A percentile compares a stretch with the other conserved stretches of the same genome.
These are phyloP conservation scores for Hypoxylon fuscum DNA, from an alignment of 495 filamentous ascomycete species.

Conservation along the genomic window DNA sequence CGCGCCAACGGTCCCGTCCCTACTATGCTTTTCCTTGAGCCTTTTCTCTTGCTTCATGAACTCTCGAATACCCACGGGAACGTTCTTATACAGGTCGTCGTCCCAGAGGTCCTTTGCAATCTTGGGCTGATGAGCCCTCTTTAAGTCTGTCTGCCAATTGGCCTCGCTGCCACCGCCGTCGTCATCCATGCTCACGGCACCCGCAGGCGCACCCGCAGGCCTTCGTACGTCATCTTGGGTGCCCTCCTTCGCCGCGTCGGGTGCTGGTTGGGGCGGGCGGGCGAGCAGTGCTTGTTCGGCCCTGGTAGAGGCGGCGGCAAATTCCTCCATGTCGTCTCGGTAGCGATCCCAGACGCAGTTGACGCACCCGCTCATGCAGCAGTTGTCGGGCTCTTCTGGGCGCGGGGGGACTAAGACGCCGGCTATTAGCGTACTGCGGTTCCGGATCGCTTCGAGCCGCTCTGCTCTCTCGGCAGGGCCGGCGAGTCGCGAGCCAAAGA, in stretches of 20 bases:
- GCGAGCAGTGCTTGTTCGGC: constrained; percentile 58
- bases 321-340: constrained; percentile 89
- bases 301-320: constrained; percentile 68
- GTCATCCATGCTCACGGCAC: constrained; percentile 74
- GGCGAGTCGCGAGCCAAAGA: constrained; percentile 80
- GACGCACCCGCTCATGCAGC: constrained; percentile 98
- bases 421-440: constrained; percentile 67
- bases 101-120: constrained; percentile 57
- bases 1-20: constrained; percentile 53
- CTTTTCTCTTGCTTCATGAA: constrained; percentile 98
- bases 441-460: constrained; percentile 66
- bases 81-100: constrained; percentile 76
- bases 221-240: neutral
- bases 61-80: constrained; percentile 93
- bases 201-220: constrained; percentile 32
- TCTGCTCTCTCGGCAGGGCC: constrained; percentile 70
- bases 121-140: constrained; percentile 37
- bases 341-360: constrained; percentile 97
- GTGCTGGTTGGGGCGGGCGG: constrained; percentile 12
- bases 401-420: constrained; percentile 83
- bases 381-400: constrained; percentile 94
- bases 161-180: constrained; percentile 78
- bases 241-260: constrained; percentile 6
- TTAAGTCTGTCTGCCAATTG: constrained; percentile 66
- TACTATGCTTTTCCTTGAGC: constrained; percentile 75